Evolutionary conservation across 1,284 basidiomycete species (phyloP), one percentile per base, ranked within the genome.

Genomic region (Volvariella surrecta): DNA sequence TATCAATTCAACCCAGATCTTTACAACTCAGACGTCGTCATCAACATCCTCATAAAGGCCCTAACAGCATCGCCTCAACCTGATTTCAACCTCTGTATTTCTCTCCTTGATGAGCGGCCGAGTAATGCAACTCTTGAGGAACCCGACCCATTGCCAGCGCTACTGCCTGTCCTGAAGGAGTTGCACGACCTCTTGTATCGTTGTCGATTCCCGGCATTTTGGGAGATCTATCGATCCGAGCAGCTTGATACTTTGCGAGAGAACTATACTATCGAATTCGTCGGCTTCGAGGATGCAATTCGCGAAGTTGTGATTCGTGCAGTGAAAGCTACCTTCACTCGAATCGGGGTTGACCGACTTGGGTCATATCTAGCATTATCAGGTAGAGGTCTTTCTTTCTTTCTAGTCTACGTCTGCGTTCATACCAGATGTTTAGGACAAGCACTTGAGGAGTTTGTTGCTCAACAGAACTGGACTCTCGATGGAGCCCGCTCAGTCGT

Each of bases 1-100:
- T 96, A 96, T 67, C 94, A 98, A 61, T 97, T 97, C 70, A 98
- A 98, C 69, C 82, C 89, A 15, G 81, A 89, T 60, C 77, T 95
- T 37, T 90, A 90, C 66, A 94, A 94, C 67, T 82, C 90, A 6
- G 90, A 94, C 56, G 87, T 94, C 16, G 86, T 93, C 53, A 74
- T 95, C 64, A 90, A 95, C 70, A 90, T 98, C 61, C 86, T 98
- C 57, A 76, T 93, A 62, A 96, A 97, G 73, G 78, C 92, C 16
- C 76, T 98, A 45, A 82, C 86, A 21, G 76, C 81, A 2, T 73
- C 80, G 28, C 87, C 90, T 32, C 79, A 88, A 41, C 89, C 93
- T 48, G 94, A 98, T 62, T 97, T 94, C 68, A 88, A 87, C 60
- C 86, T 97, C 48, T 95, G 90, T 59, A 78, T 95, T 50, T 88